Base-by-base conservation (phyloP, 306 rosid genomes). In the Lagenaria siceraria region DNA sequence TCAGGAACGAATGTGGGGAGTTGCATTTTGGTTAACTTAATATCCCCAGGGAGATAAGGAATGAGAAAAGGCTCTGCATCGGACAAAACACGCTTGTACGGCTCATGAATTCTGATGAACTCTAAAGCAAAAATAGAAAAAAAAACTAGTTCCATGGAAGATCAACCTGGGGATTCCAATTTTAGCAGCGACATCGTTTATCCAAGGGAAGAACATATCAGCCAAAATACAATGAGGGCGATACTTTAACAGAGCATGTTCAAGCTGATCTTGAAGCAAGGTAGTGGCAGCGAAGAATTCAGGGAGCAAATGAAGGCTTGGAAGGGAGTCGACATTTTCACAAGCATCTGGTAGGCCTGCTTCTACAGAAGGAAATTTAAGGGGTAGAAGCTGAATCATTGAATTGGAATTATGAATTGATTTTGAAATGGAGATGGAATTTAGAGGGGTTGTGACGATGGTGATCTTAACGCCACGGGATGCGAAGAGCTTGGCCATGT, bases 111-210 rank as follows among this genome's bases (percentile, higher is more conserved):
- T 12, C 55, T 29, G n/a, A 79, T 4, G 52, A 83, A 74, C 3
- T 81, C 86, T 0, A 0, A 8, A 4, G 83, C 84, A 64, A 85
- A 85, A 0, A 78, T 5, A 4, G 93, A 80, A 48, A 90, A 86
- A n/a, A 66, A 76, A 87, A 4, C 93, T 61, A 6, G 79, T 46
- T 0, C 92, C 96, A 15, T 83, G 85, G 24, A 92, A 92, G 46
- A 80, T 82, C 18, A 90, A 22, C 86, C 89, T 82, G 0, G 93
- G 97, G 65, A 92, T 86, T 0, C 80, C 80, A n/a, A 80, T 63
- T 31, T 84, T 87, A 0, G 83, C 80, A 1, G 93, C 90, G 2
- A 86, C 83, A 36, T 88, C 87, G 0, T 70, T 61, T 0, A 81
- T 54, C 88, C 88, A 87, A 1, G 91, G 88, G 65, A 78, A 88